Evolutionary conservation across 495 filamentous ascomycete genomes (phyloP), one percentile per base, ranked within the genome.

Genomic region (Tuber calosporum): DNA sequence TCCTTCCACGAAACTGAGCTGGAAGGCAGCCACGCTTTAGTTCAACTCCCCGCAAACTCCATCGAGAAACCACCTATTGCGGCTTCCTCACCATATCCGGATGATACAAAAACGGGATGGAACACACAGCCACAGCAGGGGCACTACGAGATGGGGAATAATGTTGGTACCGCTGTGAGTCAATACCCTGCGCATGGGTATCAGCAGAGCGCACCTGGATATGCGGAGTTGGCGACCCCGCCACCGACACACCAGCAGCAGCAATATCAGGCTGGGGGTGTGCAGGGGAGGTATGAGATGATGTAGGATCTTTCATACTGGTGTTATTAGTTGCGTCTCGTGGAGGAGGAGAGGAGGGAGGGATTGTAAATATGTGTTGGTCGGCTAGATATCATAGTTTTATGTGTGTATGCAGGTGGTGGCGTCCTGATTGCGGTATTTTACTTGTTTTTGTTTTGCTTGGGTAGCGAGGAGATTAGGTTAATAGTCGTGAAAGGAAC

Each of bases 121-220:
- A 73, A 74, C 36, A 78, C 71, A 39, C 76, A 74, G 4, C 76
- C 76, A 41, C 76, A 70, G 67, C 38, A 73, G 42, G 67, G 62
- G 68, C 73, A 73, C 26, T 36, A 77, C 19, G 76, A 78, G 43
- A 69, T 77, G 74, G 76, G 77, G 62, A 73, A 70, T 4, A 71
- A 68, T 20, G 70, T 77, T 13, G 76, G 76, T 22, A 73, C 70
- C 41, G 70, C 74, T 38, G 70, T 69, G 17, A 78, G 74, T 19
- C 75, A 70, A 37, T 68, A 71, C 2, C 68, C 72, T n/a, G 76
- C 22, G 30, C 48, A 77, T 67, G 70, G 53, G 53, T 62, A 62
- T 62, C 53, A 34, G 53, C 53, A 62, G 53, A 34, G 53, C 13
- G 26, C 71, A 4, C 76, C 76, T 45, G 43, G 68, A 66, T 78